These are phyloP conservation scores for Erythrophleum fordii DNA, from an alignment of 306 rosid genomes.

Conservation along the genomic window DNA sequence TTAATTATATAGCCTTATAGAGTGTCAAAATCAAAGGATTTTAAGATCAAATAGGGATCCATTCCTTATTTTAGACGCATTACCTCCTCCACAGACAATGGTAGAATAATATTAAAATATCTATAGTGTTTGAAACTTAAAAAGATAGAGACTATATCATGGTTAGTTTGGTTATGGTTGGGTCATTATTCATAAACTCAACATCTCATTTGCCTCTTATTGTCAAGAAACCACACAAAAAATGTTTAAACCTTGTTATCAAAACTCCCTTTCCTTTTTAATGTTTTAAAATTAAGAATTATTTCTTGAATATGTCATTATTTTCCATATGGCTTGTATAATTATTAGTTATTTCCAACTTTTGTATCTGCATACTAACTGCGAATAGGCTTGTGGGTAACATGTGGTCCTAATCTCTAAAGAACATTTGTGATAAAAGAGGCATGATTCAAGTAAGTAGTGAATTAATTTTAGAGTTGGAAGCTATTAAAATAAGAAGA, in stretches of 20 bases:
- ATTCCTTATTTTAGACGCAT: not conserved
- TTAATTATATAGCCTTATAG: too few relatives aligned
- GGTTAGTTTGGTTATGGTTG: not conserved
- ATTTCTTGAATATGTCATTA: not conserved
- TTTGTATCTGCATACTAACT: not conserved
- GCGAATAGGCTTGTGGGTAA: not conserved
- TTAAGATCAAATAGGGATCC: slow-evolving; percentile 58
- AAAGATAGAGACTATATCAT: not conserved
- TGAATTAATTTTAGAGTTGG: too few relatives aligned
- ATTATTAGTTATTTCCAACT: not conserved
- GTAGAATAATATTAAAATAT: not conserved
- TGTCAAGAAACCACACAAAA: too few relatives aligned
- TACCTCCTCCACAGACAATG: too few relatives aligned
- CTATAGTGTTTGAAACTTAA: not conserved
- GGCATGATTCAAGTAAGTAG: not conserved
- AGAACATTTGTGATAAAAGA: not conserved
- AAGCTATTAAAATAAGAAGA: too few relatives aligned
- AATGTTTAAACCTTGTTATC: not conserved
- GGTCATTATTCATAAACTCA: not conserved
- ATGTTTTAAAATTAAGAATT: not conserved
- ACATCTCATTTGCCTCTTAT: not conserved
- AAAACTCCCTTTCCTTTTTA: not conserved
- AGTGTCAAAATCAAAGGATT: slow-evolving; percentile 46
- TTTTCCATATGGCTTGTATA: not conserved
- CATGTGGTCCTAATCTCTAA: not conserved